Evolutionary conservation across 192 early-diverging fungal genomes (phyloP).

Genomic region (Coemansia sp.): DNA sequence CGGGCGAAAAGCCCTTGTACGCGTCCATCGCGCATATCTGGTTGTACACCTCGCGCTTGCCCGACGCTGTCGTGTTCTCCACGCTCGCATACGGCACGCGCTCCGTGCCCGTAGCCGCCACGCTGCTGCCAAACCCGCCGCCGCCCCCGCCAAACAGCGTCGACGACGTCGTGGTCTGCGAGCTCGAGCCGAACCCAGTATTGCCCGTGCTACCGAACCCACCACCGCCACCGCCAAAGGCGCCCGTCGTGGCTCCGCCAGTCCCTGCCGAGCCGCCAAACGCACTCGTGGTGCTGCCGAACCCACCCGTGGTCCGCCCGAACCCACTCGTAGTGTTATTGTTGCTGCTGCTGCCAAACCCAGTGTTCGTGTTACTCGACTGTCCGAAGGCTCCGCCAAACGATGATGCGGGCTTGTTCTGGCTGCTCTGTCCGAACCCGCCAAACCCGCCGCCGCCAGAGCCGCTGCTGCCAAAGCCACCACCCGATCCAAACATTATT

Average conservation of each 20-base stretch:
- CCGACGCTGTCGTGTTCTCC: conserved; percentile 54
- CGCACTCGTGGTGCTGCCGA: conserved; percentile 28
- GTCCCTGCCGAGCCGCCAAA: conserved; percentile 13
- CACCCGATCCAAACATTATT: conserved; percentile 40
- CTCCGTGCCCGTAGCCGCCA: conserved; percentile 52
- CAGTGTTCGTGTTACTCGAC: conserved; percentile 7
- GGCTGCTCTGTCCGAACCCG: conserved; percentile 17
- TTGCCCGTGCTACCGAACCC: conserved; percentile 5
- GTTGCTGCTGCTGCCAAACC: conserved; percentile 24
- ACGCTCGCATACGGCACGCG: conserved; percentile 56
- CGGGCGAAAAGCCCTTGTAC: conserved; percentile 81
- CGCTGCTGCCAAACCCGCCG: conserved; percentile 38
- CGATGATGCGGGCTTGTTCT: conserved; percentile 13
- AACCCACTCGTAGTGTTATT: conserved; percentile 30
- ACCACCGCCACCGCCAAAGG: conserved; percentile 14
- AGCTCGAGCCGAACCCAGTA: conserved; percentile 18
- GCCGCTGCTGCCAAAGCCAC: conserved; percentile 25
- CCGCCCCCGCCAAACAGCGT: conserved; percentile 40
- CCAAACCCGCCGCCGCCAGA: conserved; percentile 1
- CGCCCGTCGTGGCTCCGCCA: neutral
- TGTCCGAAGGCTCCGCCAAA: conserved; percentile 22
- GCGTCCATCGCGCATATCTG: conserved; percentile 81
- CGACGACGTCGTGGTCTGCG: neutral
- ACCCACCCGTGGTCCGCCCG: conserved; percentile 48
- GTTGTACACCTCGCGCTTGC: conserved; percentile 61